Evolutionary conservation across 2,329 filamentous ascomycete genomes (phyloP).

Genomic region (Penicillium sp.): DNA sequence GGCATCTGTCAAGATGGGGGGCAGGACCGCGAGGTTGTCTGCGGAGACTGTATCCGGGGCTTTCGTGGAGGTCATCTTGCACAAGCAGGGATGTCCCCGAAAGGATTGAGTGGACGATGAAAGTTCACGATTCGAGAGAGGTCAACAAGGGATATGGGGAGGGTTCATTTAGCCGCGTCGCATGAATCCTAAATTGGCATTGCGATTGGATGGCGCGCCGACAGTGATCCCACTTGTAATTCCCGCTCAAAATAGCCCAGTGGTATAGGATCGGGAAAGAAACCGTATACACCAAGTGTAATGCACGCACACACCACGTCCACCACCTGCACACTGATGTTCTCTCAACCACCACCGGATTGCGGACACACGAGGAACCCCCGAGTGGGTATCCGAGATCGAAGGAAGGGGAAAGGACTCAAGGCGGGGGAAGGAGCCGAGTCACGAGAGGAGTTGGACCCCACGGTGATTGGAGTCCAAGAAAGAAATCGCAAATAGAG

Average conservation of each 20-base stretch:
- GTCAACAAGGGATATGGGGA: constrained; percentile 17
- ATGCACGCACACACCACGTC: background rate
- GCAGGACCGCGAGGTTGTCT: constrained; percentile 33
- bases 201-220: constrained; percentile 26
- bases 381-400: constrained; percentile 4
- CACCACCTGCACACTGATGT: constrained; percentile 1
- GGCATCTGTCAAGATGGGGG: constrained; percentile 54
- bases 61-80: constrained; percentile 39
- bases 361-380: background rate
- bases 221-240: constrained; percentile 22
- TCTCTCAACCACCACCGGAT: constrained; percentile 2
- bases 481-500: background rate
- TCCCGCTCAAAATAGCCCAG: constrained; percentile 3
- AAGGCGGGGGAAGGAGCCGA: constrained; percentile 1
- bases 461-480: constrained; percentile 6
- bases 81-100: constrained; percentile 17
- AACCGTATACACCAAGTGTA: background rate
- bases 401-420: background rate
- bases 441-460: constrained; percentile 4
- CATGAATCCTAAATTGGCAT: constrained; percentile 36
- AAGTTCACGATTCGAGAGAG: constrained; percentile 22
- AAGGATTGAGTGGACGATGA: constrained; percentile 13
- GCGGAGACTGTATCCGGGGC: constrained; percentile 30
- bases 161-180: constrained; percentile 26
- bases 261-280: background rate